Percentiles rank a stretch among this genome's conserved stretches.
Evolutionary conservation across 805 yeast species (phyloP).

Genomic region (Saturnispora besseyi): DNA sequence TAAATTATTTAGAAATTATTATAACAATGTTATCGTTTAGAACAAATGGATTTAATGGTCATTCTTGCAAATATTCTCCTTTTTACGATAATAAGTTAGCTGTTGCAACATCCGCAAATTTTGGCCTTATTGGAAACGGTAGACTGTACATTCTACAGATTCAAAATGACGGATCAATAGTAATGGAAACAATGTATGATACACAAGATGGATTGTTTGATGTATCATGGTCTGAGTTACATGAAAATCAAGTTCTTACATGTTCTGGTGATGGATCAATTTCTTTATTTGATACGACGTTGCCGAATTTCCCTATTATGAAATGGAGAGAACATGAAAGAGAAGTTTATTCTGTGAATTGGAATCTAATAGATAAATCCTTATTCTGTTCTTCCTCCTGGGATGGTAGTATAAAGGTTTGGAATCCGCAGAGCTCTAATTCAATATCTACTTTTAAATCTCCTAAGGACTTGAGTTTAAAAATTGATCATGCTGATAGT

Average conservation of each 20-base stretch:
- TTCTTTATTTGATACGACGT: conserved; percentile 67
- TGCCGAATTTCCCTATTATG: conserved; percentile 61
- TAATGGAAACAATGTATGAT: conserved; percentile 52
- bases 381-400: conserved; percentile 74
- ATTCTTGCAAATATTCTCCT: conserved; percentile 83
- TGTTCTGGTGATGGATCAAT: conserved; percentile 90
- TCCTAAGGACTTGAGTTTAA: conserved; percentile 20
- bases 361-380: conserved; percentile 36
- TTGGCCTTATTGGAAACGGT: conserved; percentile 93
- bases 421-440: conserved; percentile 55
- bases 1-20: neutral
- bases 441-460: conserved; percentile 49
- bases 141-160: conserved; percentile 64
- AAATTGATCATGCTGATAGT: conserved; percentile 13
- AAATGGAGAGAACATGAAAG: conserved; percentile 65
- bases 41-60: conserved; percentile 79
- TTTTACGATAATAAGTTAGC: conserved; percentile 84
- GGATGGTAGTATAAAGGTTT: conserved; percentile 82
- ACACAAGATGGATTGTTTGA: conserved; percentile 93
- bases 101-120: conserved; percentile 85
- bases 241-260: conserved; percentile 75
- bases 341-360: conserved; percentile 30
- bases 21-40: conserved; percentile 58
- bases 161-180: conserved; percentile 53
- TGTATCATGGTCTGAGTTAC: conserved; percentile 80